Conservation (phyloP, 1,284 basidiomycete species). For the Neotropicomus parvogracilis region DNA sequence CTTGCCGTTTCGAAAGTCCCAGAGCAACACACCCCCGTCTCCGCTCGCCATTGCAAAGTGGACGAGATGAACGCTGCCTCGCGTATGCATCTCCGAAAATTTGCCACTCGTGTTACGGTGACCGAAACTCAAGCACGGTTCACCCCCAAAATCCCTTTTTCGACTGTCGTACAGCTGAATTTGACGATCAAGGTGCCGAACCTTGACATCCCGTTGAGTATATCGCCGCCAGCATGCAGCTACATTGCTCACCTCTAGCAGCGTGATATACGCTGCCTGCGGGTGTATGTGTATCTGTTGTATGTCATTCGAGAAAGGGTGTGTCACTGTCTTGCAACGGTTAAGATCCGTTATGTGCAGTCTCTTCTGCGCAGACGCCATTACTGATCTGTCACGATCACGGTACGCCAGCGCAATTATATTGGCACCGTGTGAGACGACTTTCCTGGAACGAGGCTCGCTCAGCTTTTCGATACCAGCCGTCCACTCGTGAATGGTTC, state of each 20-base stretch:
- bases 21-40: conserved; percentile 44
- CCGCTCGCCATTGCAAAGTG: conserved; percentile 46
- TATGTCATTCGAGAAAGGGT: conserved; percentile 39
- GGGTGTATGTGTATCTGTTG: conserved; percentile 47
- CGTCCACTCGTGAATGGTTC: conserved; percentile 40
- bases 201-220: conserved; percentile 31
- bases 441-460: conserved; percentile 26
- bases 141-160: conserved; percentile 35
- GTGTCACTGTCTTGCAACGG: conserved; percentile 25
- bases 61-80: conserved; percentile 35
- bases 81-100: conserved; percentile 23
- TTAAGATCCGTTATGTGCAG: conserved; percentile 36
- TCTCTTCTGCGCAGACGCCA: conserved; percentile 34
- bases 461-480: conserved; percentile 22
- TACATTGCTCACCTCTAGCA: conserved; percentile 44
- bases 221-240: conserved; percentile 15
- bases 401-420: conserved; percentile 39
- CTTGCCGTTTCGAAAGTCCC: conserved; percentile 49
- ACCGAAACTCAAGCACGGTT: conserved; percentile 46
- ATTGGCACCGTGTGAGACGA: conserved; percentile 29
- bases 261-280: conserved; percentile 39
- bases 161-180: conserved; percentile 47
- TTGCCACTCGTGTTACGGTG: conserved; percentile 30
- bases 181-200: conserved; percentile 47
- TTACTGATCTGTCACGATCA: conserved; percentile 31